A percentile compares a stretch with the other conserved stretches of the same genome.
Conservation (phyloP, 257 asterid genomes). For the Forsythia suspensa region DNA sequence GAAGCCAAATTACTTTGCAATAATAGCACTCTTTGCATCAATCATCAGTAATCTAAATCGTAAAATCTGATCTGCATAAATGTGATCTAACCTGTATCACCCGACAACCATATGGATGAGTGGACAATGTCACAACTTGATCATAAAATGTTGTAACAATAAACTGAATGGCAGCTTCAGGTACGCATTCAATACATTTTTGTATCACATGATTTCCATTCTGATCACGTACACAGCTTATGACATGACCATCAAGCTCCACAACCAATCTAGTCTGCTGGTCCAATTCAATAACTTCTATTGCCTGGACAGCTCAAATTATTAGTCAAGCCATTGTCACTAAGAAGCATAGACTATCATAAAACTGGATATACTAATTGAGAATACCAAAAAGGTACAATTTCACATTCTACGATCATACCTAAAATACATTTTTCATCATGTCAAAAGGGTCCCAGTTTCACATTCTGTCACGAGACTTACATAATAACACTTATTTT, state of each 20-base stretch:
- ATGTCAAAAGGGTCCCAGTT: no score
- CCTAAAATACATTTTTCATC: no score
- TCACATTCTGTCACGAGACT: no score
- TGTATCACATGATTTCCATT: constrained; percentile 90
- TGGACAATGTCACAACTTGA: constrained; percentile 68
- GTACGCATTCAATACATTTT: constrained; percentile 74
- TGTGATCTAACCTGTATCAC: constrained; percentile 63
- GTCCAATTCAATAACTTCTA: constrained; percentile 70
- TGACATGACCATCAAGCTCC: constrained; percentile 77
- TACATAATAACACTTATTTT: no score
- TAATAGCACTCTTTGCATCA: neutral
- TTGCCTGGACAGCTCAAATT: constrained; percentile 45
- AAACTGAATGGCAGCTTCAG: constrained; percentile 64
- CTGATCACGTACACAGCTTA: constrained; percentile 87
- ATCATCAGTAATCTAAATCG: neutral
- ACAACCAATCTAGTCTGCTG: constrained; percentile 70
- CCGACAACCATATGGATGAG: constrained; percentile 88
- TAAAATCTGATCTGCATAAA: no score
- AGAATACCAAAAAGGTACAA: neutral
- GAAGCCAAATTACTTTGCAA: neutral
- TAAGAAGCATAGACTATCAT: neutral
- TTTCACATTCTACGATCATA: no score
- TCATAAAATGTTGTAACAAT: constrained; percentile 56
- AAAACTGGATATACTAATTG: no score
- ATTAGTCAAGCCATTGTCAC: neutral